Percentiles rank a stretch among this genome's conserved stretches.
Conservation (phyloP, 108 stramenopile species). For the Conticribra guillardii region DNA sequence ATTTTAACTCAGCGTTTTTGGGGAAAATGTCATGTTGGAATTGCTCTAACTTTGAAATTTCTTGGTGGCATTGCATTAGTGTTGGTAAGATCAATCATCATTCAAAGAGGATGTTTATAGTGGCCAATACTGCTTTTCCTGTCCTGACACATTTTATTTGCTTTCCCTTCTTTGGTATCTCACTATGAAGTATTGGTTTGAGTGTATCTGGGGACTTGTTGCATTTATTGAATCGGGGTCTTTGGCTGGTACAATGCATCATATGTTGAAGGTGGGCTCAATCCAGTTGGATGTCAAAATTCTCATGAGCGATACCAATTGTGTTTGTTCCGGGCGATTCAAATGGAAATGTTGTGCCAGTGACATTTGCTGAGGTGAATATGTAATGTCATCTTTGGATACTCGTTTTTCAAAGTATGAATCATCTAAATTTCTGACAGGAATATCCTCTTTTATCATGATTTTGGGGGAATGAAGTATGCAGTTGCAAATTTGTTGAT, state of each 20-base stretch:
- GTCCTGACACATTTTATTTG: slow-evolving; percentile 6
- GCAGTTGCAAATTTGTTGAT: slow-evolving; percentile 32
- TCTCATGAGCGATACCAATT: slow-evolving; percentile 38
- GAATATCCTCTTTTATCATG: no score
- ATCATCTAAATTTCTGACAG: no score
- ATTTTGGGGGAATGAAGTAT: slow-evolving; percentile 12
- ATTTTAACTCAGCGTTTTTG: slow-evolving; percentile 14
- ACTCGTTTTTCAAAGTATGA: background rate
- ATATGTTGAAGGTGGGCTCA: slow-evolving; percentile 22
- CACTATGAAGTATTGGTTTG: slow-evolving; percentile 45
- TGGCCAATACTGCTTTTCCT: background rate
- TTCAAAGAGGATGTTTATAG: background rate
- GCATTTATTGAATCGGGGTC: slow-evolving; percentile 42
- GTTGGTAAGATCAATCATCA: slow-evolving; percentile 1
- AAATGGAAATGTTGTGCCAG: slow-evolving; percentile 52
- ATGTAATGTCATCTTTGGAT: background rate
- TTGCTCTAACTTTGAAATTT: slow-evolving; percentile 34
- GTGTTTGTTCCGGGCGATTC: slow-evolving; percentile 58
- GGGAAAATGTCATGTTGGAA: slow-evolving; percentile 4
- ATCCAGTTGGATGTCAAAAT: slow-evolving; percentile 42
- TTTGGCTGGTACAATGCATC: slow-evolving; percentile 38
- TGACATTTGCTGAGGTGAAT: slow-evolving; percentile 27
- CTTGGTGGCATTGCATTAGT: slow-evolving; percentile 9
- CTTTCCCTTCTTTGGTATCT: background rate
- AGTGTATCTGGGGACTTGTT: slow-evolving; percentile 44